A percentile compares a stretch with the other conserved stretches of the same genome.
Conservation (phyloP, 192 early-diverging fungal species). For the Chytriomyces sp. region DNA sequence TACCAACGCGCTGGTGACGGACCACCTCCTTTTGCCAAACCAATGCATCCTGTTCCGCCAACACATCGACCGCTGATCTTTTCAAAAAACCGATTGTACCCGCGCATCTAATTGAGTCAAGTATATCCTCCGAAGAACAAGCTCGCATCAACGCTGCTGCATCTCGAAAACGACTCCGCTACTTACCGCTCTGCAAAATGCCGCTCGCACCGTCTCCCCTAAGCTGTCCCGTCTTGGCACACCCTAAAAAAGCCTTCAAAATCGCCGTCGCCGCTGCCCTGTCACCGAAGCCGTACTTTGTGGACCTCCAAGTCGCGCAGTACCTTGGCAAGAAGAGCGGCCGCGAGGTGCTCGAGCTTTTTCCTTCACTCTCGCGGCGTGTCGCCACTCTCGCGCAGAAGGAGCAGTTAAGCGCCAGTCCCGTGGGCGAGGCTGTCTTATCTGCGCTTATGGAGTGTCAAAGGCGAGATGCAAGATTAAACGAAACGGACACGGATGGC, state of each 20-base stretch:
- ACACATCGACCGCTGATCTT: background rate
- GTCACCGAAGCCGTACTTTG: slow-evolving; percentile 10
- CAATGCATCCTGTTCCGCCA: background rate
- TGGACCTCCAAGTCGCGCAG: slow-evolving; percentile 54
- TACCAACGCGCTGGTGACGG: slow-evolving; percentile 31
- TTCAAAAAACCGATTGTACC: background rate
- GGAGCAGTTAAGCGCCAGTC: slow-evolving; percentile 35
- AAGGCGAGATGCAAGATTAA: background rate
- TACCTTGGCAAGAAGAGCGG: slow-evolving; percentile 44
- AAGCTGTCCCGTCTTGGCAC: slow-evolving; percentile 3
- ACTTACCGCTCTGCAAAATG: slow-evolving; percentile 49
- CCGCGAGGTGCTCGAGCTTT: slow-evolving; percentile 42
- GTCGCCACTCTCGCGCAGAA: slow-evolving; percentile 51
- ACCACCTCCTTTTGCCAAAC: background rate
- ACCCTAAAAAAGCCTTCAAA: slow-evolving; percentile 15
- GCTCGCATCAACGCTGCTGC: background rate
- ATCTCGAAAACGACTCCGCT: slow-evolving; percentile 15
- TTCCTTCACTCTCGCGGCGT: slow-evolving; percentile 36
- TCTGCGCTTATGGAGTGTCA: slow-evolving; percentile 3
- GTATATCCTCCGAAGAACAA: background rate
- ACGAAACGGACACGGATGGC: background rate
- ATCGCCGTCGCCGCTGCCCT: background rate
- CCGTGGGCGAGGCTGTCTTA: slow-evolving; percentile 27
- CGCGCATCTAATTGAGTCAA: background rate
- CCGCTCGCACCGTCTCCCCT: slow-evolving; percentile 16